phyloP scores from a whole-genome alignment of 805 yeast genomes.

The Cephaloascus fragrans region DNA sequence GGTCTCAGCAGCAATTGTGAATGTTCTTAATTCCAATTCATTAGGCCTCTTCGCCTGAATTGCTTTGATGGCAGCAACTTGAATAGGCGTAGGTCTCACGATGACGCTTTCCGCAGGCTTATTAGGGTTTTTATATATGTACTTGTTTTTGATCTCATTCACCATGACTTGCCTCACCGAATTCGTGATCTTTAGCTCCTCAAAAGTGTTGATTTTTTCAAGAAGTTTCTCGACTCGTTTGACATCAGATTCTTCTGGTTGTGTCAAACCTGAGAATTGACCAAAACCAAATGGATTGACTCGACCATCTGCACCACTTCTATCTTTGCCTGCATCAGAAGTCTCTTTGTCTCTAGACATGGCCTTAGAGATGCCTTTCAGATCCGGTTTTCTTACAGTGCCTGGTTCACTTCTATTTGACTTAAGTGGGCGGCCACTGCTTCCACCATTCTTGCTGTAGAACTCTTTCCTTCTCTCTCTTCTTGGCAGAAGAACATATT shows the following conservation, averaged over 20 bases:
- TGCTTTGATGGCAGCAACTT: slow-evolving; percentile 60
- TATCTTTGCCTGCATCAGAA: neutral
- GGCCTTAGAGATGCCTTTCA: neutral
- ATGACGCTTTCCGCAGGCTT: slow-evolving; percentile 18
- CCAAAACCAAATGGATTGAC: slow-evolving; percentile 24
- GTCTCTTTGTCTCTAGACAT: neutral
- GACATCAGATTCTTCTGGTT: slow-evolving; percentile 22
- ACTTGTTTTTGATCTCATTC: slow-evolving; percentile 35
- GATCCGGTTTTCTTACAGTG: too few species aligned
- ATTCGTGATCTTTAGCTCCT: slow-evolving; percentile 59
- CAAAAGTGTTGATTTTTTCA: slow-evolving; percentile 50
- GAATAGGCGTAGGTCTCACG: slow-evolving; percentile 70
- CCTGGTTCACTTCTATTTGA: neutral
- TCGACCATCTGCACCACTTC: neutral
- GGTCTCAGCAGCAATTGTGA: slow-evolving; percentile 89
- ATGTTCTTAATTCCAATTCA: slow-evolving; percentile 39
- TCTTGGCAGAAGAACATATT: too few species aligned
- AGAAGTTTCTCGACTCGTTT: slow-evolving; percentile 28
- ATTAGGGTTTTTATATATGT: slow-evolving; percentile 20
- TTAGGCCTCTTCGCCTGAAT: slow-evolving; percentile 30
- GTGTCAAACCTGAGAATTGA: slow-evolving; percentile 34
- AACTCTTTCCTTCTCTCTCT: too few species aligned
- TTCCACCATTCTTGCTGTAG: neutral
- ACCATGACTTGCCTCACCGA: slow-evolving; percentile 53
- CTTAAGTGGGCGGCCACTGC: neutral